A percentile compares a stretch with the other conserved stretches of the same genome.
Conservation (phyloP, 805 yeast species). For the Metschnikowia matae region DNA sequence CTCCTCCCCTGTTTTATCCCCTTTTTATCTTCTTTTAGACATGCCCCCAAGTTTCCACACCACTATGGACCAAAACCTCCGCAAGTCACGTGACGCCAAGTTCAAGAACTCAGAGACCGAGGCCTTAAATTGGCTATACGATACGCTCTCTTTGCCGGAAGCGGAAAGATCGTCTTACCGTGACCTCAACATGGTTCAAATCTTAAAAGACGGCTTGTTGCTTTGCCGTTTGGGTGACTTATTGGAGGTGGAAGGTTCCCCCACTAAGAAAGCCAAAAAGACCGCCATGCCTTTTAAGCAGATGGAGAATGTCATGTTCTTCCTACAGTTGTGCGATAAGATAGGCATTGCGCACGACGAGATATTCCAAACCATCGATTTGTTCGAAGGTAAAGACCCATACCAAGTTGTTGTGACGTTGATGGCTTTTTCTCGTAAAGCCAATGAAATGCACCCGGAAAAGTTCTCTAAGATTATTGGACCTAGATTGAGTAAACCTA, state of each 20-base stretch:
- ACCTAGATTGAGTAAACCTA: slow-evolving; percentile 27
- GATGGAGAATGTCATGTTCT: slow-evolving; percentile 82
- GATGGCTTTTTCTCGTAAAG: slow-evolving; percentile 67
- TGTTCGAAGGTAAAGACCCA: slow-evolving; percentile 71
- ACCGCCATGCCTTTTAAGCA: slow-evolving; percentile 69
- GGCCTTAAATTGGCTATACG: slow-evolving; percentile 54
- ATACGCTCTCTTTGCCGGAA: slow-evolving; percentile 22
- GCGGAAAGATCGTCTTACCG: slow-evolving; percentile 9
- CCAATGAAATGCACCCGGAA: slow-evolving; percentile 39
- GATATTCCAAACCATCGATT: slow-evolving; percentile 71
- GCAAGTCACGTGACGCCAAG: slow-evolving; percentile 46
- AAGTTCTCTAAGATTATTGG: slow-evolving; percentile 30
- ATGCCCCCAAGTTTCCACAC: slow-evolving; percentile 22
- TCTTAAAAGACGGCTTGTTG: slow-evolving; percentile 56
- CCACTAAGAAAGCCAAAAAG: slow-evolving; percentile 47
- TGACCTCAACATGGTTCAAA: slow-evolving; percentile 37
- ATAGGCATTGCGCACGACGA: slow-evolving; percentile 80
- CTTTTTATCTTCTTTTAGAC: slow-evolving; percentile 12
- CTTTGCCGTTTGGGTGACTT: slow-evolving; percentile 34
- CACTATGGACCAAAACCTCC: slow-evolving; percentile 62
- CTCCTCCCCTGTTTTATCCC: not conserved
- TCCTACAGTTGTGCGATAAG: slow-evolving; percentile 55
- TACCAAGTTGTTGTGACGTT: slow-evolving; percentile 73
- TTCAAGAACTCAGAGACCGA: slow-evolving; percentile 41
- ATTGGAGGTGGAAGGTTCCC: slow-evolving; percentile 24